These are phyloP conservation scores for Iris macrosiphon DNA, from an alignment of 106 monocot species.

Conservation along the genomic window DNA sequence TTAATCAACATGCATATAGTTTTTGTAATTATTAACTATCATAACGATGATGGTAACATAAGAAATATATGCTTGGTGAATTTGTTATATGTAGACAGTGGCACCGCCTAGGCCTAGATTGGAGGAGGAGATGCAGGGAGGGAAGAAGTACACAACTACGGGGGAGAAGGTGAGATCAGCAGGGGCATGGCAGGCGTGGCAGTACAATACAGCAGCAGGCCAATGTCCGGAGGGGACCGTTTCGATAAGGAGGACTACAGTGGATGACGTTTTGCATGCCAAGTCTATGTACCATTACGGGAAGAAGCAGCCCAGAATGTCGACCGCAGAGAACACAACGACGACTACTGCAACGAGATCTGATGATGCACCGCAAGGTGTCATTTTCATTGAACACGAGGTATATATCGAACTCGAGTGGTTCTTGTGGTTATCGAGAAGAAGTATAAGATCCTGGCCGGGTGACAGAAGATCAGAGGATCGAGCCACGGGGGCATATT, in stretches of 20 bases:
- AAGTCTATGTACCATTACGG: constrained; percentile 77
- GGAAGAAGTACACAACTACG: constrained; percentile 39
- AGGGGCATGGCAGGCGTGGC: constrained; percentile 87
- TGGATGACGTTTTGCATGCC: constrained; percentile 70
- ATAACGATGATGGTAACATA: no score
- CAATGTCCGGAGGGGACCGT: constrained; percentile 73
- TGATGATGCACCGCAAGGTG: constrained; percentile 37
- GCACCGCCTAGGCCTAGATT: constrained; percentile 34
- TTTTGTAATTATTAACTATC: no score
- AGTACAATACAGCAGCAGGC: constrained; percentile 63
- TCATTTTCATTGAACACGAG: constrained; percentile 95
- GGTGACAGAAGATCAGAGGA: no score
- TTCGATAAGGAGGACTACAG: constrained; percentile 65
- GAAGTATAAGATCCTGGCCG: no score
- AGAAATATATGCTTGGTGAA: no score
- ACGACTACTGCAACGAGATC: constrained; percentile 2
- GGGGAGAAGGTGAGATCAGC: neutral
- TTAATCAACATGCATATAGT: no score
- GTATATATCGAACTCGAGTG: no score
- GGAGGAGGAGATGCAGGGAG: constrained; percentile 8
- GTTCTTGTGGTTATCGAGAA: no score
- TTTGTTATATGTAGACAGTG: no score
- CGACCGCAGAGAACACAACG: neutral
- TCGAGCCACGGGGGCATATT: no score
- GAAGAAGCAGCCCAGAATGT: constrained; percentile 51